These are phyloP conservation scores for Quercus variabilis DNA, from an alignment of 306 rosid genomes.

Conservation along the genomic window DNA sequence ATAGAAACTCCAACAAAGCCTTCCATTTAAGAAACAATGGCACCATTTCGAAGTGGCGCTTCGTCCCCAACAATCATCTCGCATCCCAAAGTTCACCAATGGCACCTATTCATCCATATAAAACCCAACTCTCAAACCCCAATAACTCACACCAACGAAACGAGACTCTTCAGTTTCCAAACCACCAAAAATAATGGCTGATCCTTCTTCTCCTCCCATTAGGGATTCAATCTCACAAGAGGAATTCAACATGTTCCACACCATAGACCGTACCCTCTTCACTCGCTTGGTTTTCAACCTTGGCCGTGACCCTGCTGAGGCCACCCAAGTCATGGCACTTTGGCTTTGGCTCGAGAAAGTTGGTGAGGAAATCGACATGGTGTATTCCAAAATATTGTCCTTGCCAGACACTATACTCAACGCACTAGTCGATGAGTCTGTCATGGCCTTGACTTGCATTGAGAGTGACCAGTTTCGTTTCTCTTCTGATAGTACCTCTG, in stretches of 20 bases:
- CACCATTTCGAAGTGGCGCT: constrained; percentile 5
- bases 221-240: constrained; percentile 22
- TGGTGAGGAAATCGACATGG: constrained; percentile 2
- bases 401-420: constrained; percentile 28
- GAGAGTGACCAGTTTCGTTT: constrained; percentile 22
- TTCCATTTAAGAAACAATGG: constrained; percentile 18
- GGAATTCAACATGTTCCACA: constrained; percentile 56
- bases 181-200: constrained; percentile 12
- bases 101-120: constrained; percentile 15
- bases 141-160: not conserved
- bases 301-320: constrained; percentile 31
- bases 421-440: constrained; percentile 37
- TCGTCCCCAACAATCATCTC: not conserved
- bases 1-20: not conserved
- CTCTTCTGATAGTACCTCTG: not conserved
- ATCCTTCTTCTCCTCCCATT: not conserved
- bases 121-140: not conserved
- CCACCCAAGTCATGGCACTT: constrained; percentile 50
- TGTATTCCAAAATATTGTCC: constrained; percentile 19
- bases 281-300: constrained; percentile 37
- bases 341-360: constrained; percentile 58
- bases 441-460: constrained; percentile 31
- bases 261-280: constrained; percentile 53
- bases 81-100: constrained; percentile 1
- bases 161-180: no score